Percentiles rank a stretch among this genome's conserved stretches.
phyloP scores from a whole-genome alignment of 83 land plant species.

The Thuja plicata region DNA sequence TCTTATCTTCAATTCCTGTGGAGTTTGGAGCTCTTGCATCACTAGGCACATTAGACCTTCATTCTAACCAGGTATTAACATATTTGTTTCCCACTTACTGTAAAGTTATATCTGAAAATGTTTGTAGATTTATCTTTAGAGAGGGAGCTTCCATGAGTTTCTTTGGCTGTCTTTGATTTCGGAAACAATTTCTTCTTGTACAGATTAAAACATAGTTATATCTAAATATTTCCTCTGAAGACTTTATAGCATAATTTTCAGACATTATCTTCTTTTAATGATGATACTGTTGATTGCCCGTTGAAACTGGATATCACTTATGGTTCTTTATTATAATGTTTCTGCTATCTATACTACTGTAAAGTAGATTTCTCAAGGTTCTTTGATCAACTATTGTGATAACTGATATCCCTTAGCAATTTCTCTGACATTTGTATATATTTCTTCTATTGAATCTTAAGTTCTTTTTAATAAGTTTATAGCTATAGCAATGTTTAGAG shows the following conservation, averaged over 20 bases:
- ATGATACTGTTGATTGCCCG: not conserved
- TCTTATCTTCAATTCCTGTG: conserved; percentile 3
- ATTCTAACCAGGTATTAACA: conserved; percentile 10
- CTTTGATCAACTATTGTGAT: not conserved
- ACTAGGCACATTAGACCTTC: conserved; percentile 5
- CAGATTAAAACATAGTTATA: not conserved
- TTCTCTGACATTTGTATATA: not conserved
- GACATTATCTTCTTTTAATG: not conserved
- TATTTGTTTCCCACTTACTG: not conserved
- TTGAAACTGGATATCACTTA: not conserved
- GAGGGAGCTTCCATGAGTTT: not conserved
- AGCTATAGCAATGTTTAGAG: not conserved
- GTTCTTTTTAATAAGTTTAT: not conserved
- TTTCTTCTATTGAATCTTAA: not conserved
- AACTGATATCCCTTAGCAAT: not conserved
- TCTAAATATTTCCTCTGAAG: not conserved
- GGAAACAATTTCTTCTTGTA: not conserved
- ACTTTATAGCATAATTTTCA: not conserved
- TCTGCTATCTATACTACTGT: not conserved
- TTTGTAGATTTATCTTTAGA: not conserved
- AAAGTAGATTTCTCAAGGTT: not conserved
- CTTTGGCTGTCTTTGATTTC: not conserved
- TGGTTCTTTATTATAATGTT: not conserved
- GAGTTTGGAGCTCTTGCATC: conserved; percentile 11
- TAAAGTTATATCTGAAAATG: not conserved